Evolutionary conservation across 2,329 filamentous ascomycete genomes (phyloP).

Genomic region (Rachicladosporium sp.): DNA sequence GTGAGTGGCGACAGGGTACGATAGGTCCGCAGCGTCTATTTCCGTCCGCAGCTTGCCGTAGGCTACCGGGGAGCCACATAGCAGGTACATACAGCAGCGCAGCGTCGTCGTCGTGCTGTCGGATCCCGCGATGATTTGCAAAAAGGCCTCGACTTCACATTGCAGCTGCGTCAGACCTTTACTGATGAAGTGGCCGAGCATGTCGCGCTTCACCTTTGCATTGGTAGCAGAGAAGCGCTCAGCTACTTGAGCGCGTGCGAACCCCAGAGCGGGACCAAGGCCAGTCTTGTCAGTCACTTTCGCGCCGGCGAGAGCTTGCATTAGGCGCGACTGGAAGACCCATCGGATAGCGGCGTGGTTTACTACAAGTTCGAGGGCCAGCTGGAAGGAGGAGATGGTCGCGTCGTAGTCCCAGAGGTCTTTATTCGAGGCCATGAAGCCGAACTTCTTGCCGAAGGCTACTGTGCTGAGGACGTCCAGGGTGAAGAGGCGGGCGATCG

Average conservation of each 20-base stretch:
- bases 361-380: constrained; percentile 13
- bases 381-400: constrained; percentile 6
- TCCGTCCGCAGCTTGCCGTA: constrained; percentile 36
- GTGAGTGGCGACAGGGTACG: constrained; percentile 12
- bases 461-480: constrained; percentile 45
- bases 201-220: constrained; percentile 29
- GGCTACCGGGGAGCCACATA: constrained; percentile 35
- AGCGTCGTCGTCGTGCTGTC: constrained; percentile 44
- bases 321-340: constrained; percentile 11
- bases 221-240: constrained; percentile 14
- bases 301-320: constrained; percentile 14
- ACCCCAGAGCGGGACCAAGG: constrained; percentile 15
- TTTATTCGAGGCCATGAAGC: constrained; percentile 37
- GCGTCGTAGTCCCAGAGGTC: constrained; percentile 27
- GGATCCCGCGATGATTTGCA: constrained; percentile 39
- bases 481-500: constrained; percentile 41
- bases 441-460: constrained; percentile 41
- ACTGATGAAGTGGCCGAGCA: constrained; percentile 38
- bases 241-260: constrained; percentile 15
- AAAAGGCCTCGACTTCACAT: constrained; percentile 27
- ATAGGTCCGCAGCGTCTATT: constrained; percentile 26
- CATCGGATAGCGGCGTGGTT: constrained; percentile 15
- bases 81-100: constrained; percentile 36
- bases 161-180: constrained; percentile 28
- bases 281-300: constrained; percentile 18